Evolutionary conservation across 371 early-diverging fungal genomes (phyloP), one percentile per base, ranked within the genome.

Genomic region (Cokeromyces recurvatus): DNA sequence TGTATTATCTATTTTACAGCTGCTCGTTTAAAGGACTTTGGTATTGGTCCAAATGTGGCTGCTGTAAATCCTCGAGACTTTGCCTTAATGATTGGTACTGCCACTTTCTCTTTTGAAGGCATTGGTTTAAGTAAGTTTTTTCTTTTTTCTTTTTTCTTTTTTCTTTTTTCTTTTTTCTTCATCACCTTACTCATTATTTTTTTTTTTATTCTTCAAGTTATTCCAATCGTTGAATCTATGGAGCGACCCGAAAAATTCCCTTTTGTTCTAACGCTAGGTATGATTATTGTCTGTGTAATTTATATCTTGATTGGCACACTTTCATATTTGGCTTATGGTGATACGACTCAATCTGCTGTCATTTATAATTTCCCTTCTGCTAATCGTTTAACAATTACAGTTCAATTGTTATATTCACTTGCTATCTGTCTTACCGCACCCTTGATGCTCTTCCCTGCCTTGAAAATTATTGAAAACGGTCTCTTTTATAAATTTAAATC

Each of bases 51-150:
- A 17, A 60, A 71, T 44, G 55, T 78, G 23, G 55, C 59, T 5
- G 58, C 73, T 43, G 72, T 86, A 40, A 86, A 87, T 61, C 47
- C 62, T n/a, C 46, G 71, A 20, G 67, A 72, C 23, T 84, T 87
- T 62, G 74, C 84, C 2, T 66, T 89, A n/a, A 84, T 86, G 64
- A 77, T 87, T 51, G 88, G 90, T 19, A 88, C 89, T 4, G 82
- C 87, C 9, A 78, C 87, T 34, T 90, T 83, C 59, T 82, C 87
- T 8, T 90, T 86, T 57, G 90, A 89, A 62, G 90, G 90, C 27
- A 84, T 87, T 53, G 85, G 88, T 21, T 53, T 90, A 21, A 71
- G 44, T 43, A 43, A 43, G 44, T 43, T 32, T 15, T 10, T 16
- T 2, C 7, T 11, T 43, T 2, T 43, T 7, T n/a, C n/a, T n/a